These are phyloP conservation scores for Geranium brycei DNA, from an alignment of 345 rosid genomes.

Conservation along the genomic window DNA sequence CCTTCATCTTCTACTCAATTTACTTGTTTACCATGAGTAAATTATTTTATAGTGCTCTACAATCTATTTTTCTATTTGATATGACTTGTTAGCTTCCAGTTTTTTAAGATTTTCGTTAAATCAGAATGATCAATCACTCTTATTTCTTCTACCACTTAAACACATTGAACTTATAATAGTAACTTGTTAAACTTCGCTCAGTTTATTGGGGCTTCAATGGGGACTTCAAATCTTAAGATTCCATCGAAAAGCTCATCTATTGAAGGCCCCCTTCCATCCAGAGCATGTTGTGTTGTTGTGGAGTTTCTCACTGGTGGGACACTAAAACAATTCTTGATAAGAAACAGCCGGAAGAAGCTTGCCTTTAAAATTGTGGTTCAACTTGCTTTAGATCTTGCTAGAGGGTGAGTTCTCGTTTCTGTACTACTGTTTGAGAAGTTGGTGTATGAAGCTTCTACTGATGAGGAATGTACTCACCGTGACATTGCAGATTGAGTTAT, in stretches of 20 bases:
- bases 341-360: slow-evolving; percentile 65
- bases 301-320: slow-evolving; percentile 84
- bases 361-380: slow-evolving; percentile 57
- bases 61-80: neutral
- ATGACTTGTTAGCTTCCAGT: too few relatives aligned
- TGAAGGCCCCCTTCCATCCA: slow-evolving; percentile 39
- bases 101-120: neutral
- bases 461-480: neutral
- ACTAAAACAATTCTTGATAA: slow-evolving; percentile 57
- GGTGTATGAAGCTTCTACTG: neutral
- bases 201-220: slow-evolving; percentile 96
- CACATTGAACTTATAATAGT: neutral
- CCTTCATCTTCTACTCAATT: slow-evolving; percentile 3
- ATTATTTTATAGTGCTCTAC: too few relatives aligned
- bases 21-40: neutral
- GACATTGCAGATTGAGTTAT: slow-evolving; percentile 61
- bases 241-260: slow-evolving; percentile 27
- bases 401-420: slow-evolving; percentile 44
- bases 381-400: slow-evolving; percentile 76
- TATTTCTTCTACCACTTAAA: neutral
- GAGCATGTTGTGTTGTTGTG: slow-evolving; percentile 90
- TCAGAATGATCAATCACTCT: neutral
- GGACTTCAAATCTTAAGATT: slow-evolving; percentile 71
- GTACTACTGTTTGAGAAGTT: neutral
- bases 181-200: slow-evolving; percentile 10